Conservation (phyloP, 139 green algal species). For the Picochlorum sp. region DNA sequence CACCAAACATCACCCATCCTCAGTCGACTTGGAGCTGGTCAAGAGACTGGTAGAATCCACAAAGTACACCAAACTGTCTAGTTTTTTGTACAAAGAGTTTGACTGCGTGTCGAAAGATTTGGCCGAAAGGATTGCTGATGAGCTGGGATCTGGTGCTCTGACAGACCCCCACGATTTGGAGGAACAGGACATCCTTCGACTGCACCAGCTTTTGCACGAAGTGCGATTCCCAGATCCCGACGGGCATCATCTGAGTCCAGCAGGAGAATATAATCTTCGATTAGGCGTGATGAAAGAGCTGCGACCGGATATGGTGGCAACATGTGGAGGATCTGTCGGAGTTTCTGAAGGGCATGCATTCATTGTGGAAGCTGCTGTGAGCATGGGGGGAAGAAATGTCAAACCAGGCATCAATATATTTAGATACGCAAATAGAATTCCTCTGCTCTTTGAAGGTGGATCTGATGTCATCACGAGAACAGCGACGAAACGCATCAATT, state of each 20-base stretch:
- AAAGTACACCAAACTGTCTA: conserved; percentile 40
- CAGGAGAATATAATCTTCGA: conserved; percentile 94
- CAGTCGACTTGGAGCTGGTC: conserved; percentile 87
- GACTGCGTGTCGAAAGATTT: conserved; percentile 60
- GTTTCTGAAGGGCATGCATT: conserved; percentile 94
- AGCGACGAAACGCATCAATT: conserved; percentile 87
- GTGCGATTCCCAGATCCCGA: conserved; percentile 65
- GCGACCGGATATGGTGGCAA: conserved; percentile 86
- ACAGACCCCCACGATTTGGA: conserved; percentile 49
- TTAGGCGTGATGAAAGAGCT: conserved; percentile 97
- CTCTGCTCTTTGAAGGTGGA: conserved; percentile 89
- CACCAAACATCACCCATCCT: conserved; percentile 77
- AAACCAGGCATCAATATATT: conserved; percentile 86
- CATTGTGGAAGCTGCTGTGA: conserved; percentile 88
- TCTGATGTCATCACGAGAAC: conserved; percentile 89
- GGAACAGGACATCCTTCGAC: conserved; percentile 59
- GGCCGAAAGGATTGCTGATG: conserved; percentile 61
- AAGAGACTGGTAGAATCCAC: conserved; percentile 68
- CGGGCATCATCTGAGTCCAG: conserved; percentile 70
- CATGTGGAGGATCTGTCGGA: conserved; percentile 62
- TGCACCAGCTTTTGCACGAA: conserved; percentile 87
- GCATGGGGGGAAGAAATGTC: conserved; percentile 76
- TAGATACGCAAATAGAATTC: conserved; percentile 95
- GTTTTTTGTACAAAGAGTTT: conserved; percentile 82
- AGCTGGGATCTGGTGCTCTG: conserved; percentile 52